Conservation (phyloP, 805 yeast genomes). For the Yarrowia sp. region DNA sequence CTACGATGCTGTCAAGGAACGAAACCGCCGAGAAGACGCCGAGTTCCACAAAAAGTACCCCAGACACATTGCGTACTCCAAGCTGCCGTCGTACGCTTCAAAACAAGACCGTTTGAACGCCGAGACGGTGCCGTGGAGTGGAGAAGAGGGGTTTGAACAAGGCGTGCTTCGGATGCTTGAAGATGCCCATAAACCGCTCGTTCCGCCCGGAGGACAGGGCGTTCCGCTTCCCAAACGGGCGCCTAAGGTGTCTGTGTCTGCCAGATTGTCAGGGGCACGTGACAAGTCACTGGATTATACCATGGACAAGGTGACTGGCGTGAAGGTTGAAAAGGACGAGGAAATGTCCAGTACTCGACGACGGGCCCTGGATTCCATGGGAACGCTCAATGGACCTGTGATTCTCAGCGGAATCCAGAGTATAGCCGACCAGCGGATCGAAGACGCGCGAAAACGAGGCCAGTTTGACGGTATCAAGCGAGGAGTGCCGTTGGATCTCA, state of each 20-base stretch:
- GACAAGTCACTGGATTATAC: constrained; percentile 72
- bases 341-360: constrained; percentile 60
- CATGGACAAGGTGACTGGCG: constrained; percentile 53
- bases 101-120: constrained; percentile 60
- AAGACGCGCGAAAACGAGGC: constrained; percentile 75
- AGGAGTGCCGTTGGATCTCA: constrained; percentile 61
- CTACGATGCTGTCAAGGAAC: background rate
- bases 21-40: constrained; percentile 46
- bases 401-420: constrained; percentile 58
- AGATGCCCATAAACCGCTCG: constrained; percentile 57
- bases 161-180: constrained; percentile 61
- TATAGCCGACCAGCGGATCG: constrained; percentile 77
- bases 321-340: constrained; percentile 50
- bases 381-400: constrained; percentile 50
- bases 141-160: constrained; percentile 58
- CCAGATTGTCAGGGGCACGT: constrained; percentile 57
- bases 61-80: constrained; percentile 53
- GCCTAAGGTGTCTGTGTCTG: background rate
- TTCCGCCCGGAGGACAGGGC: background rate
- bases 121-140: constrained; percentile 63
- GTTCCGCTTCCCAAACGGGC: background rate
- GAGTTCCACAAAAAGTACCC: constrained; percentile 54
- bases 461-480: constrained; percentile 68
- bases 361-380: constrained; percentile 64
- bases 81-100: constrained; percentile 56